Percentiles rank a stretch among this genome's conserved stretches.
Conservation (phyloP, 345 rosid genomes). For the Melaleuca alternifolia region DNA sequence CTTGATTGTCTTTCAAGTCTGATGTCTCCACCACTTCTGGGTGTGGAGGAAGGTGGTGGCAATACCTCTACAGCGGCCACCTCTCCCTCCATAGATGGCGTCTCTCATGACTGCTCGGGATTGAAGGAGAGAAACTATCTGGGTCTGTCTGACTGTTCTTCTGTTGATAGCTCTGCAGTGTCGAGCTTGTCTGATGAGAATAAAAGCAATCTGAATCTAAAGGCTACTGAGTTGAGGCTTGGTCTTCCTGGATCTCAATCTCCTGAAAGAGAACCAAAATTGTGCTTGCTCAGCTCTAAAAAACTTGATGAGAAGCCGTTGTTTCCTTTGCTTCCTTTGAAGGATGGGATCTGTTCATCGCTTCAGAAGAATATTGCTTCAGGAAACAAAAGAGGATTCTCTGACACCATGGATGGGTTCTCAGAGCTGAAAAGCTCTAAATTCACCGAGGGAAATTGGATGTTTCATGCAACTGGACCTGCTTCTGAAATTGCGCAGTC, state of each 20-base stretch:
- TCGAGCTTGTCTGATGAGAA: conserved; percentile 30
- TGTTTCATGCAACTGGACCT: conserved; percentile 30
- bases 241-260: conserved; percentile 83
- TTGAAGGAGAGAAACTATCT: conserved; percentile 70
- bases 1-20: conserved; percentile 17
- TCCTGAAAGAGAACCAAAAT: conserved; percentile 44
- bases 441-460: conserved; percentile 55
- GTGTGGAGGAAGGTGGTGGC: conserved; percentile 44
- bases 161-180: conserved; percentile 60
- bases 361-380: conserved; percentile 40
- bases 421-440: conserved; percentile 47
- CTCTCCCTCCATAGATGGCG: conserved; percentile 31
- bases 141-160: conserved; percentile 66
- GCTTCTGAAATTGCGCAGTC: conserved; percentile 8
- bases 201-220: conserved; percentile 54
- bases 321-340: conserved; percentile 63
- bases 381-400: conserved; percentile 78
- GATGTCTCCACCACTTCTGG: conserved; percentile 62
- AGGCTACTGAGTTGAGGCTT: conserved; percentile 78
- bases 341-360: conserved; percentile 38
- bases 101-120: conserved; percentile 28
- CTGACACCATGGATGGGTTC: conserved; percentile 63
- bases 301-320: conserved; percentile 63
- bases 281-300: conserved; percentile 31
- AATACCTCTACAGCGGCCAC: conserved; percentile 20